Evolutionary conservation across 2,329 filamentous ascomycete genomes (phyloP).

Genomic region (Fusarium mexicanum): DNA sequence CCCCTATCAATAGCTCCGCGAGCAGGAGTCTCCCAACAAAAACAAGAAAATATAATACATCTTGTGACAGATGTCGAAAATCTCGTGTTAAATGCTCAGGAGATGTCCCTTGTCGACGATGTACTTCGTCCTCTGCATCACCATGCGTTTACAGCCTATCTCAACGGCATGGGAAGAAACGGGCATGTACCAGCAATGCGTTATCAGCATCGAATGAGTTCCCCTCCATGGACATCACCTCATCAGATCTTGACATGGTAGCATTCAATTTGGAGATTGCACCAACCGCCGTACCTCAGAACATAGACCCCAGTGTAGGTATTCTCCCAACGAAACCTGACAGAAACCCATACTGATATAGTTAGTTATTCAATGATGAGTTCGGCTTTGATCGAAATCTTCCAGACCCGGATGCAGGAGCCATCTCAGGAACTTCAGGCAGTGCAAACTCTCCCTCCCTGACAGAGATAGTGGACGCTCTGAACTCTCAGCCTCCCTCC

Average conservation of each 20-base stretch:
- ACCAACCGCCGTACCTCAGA: too few species aligned
- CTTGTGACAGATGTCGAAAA: conserved; percentile 14
- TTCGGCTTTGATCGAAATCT: neutral
- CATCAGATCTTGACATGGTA: neutral
- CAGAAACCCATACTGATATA: neutral
- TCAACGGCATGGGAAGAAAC: conserved; percentile 6
- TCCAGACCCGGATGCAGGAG: fast-evolving
- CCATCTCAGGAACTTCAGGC: neutral
- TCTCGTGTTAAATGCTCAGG: conserved; percentile 15
- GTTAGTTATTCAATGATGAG: neutral
- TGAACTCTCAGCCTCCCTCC: neutral
- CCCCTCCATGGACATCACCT: too few species aligned
- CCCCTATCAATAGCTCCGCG: neutral
- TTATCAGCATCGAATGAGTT: neutral
- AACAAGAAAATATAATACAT: conserved; percentile 1
- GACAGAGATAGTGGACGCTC: neutral
- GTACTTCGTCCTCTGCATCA: neutral
- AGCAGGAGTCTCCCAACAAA: neutral
- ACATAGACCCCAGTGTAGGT: neutral
- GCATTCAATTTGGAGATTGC: neutral
- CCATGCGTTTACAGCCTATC: conserved; percentile 4
- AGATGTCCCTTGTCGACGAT: neutral
- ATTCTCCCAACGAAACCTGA: fast-evolving
- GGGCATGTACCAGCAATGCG: neutral
- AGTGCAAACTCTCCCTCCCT: neutral